Base-by-base conservation (phyloP, 2,329 filamentous ascomycete genomes). In the Davidsoniella australis region DNA sequence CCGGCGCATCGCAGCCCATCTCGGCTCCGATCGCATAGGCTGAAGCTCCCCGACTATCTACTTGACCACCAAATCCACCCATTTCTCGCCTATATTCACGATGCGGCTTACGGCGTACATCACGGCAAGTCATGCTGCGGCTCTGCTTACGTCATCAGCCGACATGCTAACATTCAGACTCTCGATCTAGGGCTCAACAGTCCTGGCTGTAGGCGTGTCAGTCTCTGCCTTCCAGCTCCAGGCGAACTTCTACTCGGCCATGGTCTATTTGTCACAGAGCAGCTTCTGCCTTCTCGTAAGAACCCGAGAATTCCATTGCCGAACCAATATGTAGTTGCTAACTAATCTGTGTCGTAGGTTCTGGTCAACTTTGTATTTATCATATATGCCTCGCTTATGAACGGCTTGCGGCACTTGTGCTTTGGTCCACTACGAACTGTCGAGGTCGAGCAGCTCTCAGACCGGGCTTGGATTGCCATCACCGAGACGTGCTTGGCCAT, bases 231-330 rank as follows among this genome's bases (percentile, higher is more conserved):
- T 96, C 66, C 83, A 91, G 61, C 85, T 96, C 67, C 79, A 91
- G 56, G 82, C 91, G 55, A 98, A 98, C 67, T 98, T 96, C 72
- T 98, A 98, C 68, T 93, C 89, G 49, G 88, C 91, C 56, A 91
- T 87, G 67, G 91, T 98, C 45, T 94, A 96, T 66, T 78, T 98
- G 46, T 85, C 88, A 39, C 89, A 96, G 66, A 95, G 87, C 65
- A 96, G 91, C 68, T 81, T 93, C 58, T 96, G 89, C 62, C 70
- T 96, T 48, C 84, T 96, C 76, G 85, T 91, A 64, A 57, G 75
- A 65, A 12, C 29, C 29, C 8, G 29, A 33, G 29, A 33, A 9
- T 33, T 33, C 12, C 6, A 33, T 33, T 9, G 12, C 12, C 9
- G 12, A 33, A 4, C 29, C 12, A 10, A 12, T 12, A 9, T 9